These are phyloP conservation scores for Naganishia sp. DNA, from an alignment of 1,284 basidiomycete genomes.

Conservation along the genomic window DNA sequence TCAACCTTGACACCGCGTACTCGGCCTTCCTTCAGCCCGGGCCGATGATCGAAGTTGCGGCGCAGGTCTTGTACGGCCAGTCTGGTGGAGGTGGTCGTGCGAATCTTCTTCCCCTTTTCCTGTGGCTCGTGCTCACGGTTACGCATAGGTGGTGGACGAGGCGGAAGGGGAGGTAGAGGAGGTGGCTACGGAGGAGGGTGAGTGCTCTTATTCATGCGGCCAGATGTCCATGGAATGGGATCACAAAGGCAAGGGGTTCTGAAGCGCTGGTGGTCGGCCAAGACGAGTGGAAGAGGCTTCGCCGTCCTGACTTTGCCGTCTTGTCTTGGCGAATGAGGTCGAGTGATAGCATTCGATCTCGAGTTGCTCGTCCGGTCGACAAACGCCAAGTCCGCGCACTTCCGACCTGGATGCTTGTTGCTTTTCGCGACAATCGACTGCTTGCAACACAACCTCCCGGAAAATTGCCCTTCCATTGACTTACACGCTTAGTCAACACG, in stretches of 20 bases:
- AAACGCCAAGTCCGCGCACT: too few species aligned
- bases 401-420: too few species aligned
- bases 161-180: conserved; percentile 32
- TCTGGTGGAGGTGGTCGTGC: conserved; percentile 36
- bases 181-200: conserved; percentile 1
- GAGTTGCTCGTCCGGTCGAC: too few species aligned
- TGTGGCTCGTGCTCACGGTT: background rate
- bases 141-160: conserved; percentile 8
- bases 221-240: too few species aligned
- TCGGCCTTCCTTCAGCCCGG: conserved; percentile 51
- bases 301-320: too few species aligned
- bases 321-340: too few species aligned
- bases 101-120: conserved; percentile 26
- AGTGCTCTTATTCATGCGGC: background rate
- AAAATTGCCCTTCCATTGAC: too few species aligned
- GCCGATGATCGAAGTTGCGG: conserved; percentile 42
- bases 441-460: too few species aligned
- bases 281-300: conserved; percentile 31
- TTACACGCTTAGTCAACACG: too few species aligned
- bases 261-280: conserved; percentile 27
- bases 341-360: too few species aligned
- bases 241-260: too few species aligned
- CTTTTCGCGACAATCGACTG: too few species aligned
- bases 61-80: conserved; percentile 18
- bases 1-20: conserved; percentile 52